phyloP scores from a whole-genome alignment of 257 asterid species.

The Cinchona pubescens region DNA sequence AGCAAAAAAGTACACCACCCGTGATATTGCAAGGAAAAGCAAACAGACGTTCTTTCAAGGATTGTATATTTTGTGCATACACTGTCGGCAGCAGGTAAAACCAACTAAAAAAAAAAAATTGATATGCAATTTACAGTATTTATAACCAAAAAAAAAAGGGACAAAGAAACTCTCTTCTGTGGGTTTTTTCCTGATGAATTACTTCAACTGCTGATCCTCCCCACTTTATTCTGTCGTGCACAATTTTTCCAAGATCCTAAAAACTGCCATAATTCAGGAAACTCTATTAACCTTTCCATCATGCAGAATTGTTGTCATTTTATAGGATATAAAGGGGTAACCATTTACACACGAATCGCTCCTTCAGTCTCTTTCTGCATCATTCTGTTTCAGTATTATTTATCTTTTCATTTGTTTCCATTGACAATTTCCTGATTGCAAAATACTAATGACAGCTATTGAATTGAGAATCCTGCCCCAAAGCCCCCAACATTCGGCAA shows the following conservation, averaged over 20 bases:
- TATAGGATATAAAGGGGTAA: background rate
- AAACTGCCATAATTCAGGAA: conserved; percentile 35
- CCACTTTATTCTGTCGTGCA: conserved; percentile 41
- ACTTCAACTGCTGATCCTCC: conserved; percentile 33
- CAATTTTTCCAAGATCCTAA: conserved; percentile 28
- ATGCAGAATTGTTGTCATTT: background rate
- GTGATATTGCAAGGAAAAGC: conserved; percentile 23
- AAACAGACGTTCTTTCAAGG: conserved; percentile 27
- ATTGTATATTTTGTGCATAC: conserved; percentile 38
- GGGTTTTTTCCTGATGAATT: conserved; percentile 31
- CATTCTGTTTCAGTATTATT: conserved; percentile 17
- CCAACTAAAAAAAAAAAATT: conserved; percentile 57
- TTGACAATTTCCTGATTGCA: conserved; percentile 19
- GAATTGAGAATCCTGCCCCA: conserved; percentile 60
- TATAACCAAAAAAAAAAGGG: conserved; percentile 41
- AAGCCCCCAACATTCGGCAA: conserved; percentile 65
- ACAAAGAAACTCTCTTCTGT: conserved; percentile 29
- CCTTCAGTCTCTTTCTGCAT: conserved; percentile 35
- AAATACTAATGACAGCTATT: conserved; percentile 59
- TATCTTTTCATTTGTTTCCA: conserved; percentile 15
- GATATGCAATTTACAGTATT: conserved; percentile 78
- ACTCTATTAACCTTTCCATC: background rate
- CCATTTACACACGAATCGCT: too few species aligned
- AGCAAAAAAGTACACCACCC: conserved; percentile 27
- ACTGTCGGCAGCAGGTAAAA: conserved; percentile 44